Percentiles rank a stretch among this genome's conserved stretches.
Evolutionary conservation across 1,284 basidiomycete genomes (phyloP).

Genomic region (Ganoderma lucidum): DNA sequence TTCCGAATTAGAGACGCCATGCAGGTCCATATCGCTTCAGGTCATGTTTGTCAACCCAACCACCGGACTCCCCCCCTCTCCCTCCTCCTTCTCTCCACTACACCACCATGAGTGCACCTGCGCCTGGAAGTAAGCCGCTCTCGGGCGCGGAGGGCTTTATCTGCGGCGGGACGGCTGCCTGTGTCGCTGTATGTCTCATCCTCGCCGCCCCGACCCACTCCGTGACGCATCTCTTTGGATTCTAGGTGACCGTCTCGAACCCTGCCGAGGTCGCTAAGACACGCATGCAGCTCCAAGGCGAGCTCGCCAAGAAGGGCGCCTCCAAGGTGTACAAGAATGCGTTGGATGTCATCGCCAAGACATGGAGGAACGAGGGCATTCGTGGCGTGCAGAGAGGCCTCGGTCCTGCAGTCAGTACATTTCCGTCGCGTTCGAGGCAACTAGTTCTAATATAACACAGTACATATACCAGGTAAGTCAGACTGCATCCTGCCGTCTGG

Average conservation of each 20-base stretch:
- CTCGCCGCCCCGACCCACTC: background rate
- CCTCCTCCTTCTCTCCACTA: background rate
- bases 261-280: constrained; percentile 95
- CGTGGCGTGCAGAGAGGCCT: constrained; percentile 92
- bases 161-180: constrained; percentile 89
- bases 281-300: constrained; percentile 92
- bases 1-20: constrained; percentile 3
- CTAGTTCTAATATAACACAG: constrained; percentile 45
- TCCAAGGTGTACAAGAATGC: constrained; percentile 90
- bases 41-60: background rate
- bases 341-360: constrained; percentile 89
- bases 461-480: constrained; percentile 86
- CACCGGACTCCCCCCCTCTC: background rate
- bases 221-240: constrained; percentile 13
- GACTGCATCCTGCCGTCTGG: background rate
- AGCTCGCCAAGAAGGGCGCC: constrained; percentile 80
- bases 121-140: constrained; percentile 44
- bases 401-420: constrained; percentile 79
- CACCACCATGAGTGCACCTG: constrained; percentile 32
- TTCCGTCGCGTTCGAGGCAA: background rate
- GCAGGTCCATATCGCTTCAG: background rate
- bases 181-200: constrained; percentile 71
- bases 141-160: constrained; percentile 83
- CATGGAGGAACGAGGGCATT: constrained; percentile 91
- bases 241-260: constrained; percentile 83